Base-by-base conservation (phyloP, 495 filamentous ascomycete species). In the Penicillium crystallinum region DNA sequence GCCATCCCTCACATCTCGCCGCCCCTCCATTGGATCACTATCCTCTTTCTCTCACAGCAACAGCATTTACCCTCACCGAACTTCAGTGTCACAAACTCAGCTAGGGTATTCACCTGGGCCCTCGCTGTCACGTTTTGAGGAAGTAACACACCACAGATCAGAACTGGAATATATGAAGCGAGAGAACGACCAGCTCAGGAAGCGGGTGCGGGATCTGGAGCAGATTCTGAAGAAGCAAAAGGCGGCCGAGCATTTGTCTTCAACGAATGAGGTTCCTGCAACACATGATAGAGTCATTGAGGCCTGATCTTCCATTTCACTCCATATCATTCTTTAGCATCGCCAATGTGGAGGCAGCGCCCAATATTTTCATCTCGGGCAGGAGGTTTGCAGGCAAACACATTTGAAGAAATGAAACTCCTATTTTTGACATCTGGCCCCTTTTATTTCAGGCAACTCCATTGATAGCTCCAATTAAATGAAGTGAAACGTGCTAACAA, bases 141-240 rank as follows among this genome's bases (percentile, higher is more conserved):
- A 95, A 65, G 77, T 80, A 2, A 76, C 81, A 0, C 76, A 80
- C 45, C 85, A 88, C 49, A 78, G 82, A 35, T 74, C 76, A 41
- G 90, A 95, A 61, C 60, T 93, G 11, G 90, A 95, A 40, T 68
- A 69, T 6, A 80, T 86, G 33, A 90, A 87, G 68, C 72, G 77
- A 9, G 91, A 96, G 71, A 96, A 96, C 60, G 90, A 95, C 49
- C 64, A 74, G 33, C 73, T 96, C 38, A 85, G 85, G 58, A 74
- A 78, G 43, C 79, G 88, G 18, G 81, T 96, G 19, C 77, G 84
- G 42, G 89, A 91, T 53, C 69, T 95, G 27, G 90, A 95, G 59
- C 58, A 56, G 14, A 58, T 49, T 8, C 30, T 72, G 45, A 69
- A 66, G 54, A 65, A 64, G n/a, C 59, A 61, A 47, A 60, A 55